phyloP scores from a whole-genome alignment of 1,139 yeast species.

The Suhomyces atakaporum region DNA sequence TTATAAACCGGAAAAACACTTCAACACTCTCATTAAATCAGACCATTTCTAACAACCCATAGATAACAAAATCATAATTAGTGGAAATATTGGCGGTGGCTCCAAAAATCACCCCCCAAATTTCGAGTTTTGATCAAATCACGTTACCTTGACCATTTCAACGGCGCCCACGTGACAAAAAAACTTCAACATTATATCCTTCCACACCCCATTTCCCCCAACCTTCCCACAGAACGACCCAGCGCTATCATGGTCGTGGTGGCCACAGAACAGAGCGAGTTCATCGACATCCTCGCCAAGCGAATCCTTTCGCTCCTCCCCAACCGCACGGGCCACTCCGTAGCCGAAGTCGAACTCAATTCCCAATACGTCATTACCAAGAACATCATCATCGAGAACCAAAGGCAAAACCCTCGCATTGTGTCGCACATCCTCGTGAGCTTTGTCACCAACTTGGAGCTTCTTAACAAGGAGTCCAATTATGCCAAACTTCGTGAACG shows the following conservation, averaged over 20 bases:
- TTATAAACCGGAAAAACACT: too few relatives aligned
- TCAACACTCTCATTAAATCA: too few relatives aligned
- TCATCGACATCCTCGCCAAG: conserved; percentile 20
- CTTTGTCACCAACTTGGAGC: conserved; percentile 27
- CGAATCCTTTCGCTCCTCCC: conserved; percentile 42
- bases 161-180: conserved; percentile 5
- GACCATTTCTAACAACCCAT: too few relatives aligned
- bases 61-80: too few relatives aligned
- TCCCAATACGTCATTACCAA: conserved; percentile 41
- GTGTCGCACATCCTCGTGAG: conserved; percentile 26
- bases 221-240: not conserved
- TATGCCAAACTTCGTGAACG: conserved; percentile 30
- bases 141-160: too few relatives aligned
- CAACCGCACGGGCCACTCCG: conserved; percentile 39
- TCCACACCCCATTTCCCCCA: too few relatives aligned
- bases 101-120: too few relatives aligned
- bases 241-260: conserved; percentile 11
- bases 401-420: conserved; percentile 19
- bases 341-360: conserved; percentile 48
- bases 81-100: too few relatives aligned
- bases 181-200: conserved; percentile 1
- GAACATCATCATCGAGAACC: conserved; percentile 29
- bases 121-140: too few relatives aligned
- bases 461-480: conserved; percentile 33
- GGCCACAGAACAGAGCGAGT: conserved; percentile 15